These are phyloP conservation scores for Pseudozyma pruni DNA, from an alignment of 1,284 basidiomycete genomes.

Conservation along the genomic window DNA sequence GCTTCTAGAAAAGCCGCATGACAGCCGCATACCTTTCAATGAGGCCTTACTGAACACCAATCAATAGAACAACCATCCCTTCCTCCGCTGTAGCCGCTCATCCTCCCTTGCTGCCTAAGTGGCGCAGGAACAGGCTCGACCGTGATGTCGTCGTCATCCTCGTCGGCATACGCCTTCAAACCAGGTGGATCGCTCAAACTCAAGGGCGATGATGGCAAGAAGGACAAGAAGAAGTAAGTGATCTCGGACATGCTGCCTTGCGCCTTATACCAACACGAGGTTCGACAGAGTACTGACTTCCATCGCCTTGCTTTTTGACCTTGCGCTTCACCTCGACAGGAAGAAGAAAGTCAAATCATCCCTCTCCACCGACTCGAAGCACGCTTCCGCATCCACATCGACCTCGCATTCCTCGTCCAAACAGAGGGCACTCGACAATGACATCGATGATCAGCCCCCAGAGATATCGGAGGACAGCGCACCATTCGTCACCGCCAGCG, in stretches of 20 bases:
- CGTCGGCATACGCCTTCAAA: conserved; percentile 57
- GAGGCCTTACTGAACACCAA: too few species aligned
- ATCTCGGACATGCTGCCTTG: too few species aligned
- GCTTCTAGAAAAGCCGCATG: too few species aligned
- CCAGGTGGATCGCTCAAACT: conserved; percentile 66
- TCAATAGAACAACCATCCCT: too few species aligned
- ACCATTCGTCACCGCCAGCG: conserved; percentile 51
- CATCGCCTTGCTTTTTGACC: too few species aligned
- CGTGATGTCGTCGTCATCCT: conserved; percentile 22
- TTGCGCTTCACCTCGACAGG: conserved; percentile 15
- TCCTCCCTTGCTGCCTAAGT: too few species aligned
- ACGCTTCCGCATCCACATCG: conserved; percentile 17
- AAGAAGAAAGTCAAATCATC: conserved; percentile 59
- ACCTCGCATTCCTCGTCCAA: conserved; percentile 14
- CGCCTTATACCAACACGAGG: too few species aligned
- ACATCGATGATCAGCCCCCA: neutral
- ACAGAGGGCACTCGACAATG: neutral
- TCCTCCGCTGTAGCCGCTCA: too few species aligned
- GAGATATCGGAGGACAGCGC: conserved; percentile 70
- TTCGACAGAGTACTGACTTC: too few species aligned
- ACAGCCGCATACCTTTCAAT: too few species aligned
- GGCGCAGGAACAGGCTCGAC: too few species aligned
- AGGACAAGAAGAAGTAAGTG: conserved; percentile 48
- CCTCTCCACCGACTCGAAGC: conserved; percentile 22
- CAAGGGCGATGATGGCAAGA: conserved; percentile 53